Conservation (phyloP, 2,329 filamentous ascomycete genomes). For the Penicillium sp. region DNA sequence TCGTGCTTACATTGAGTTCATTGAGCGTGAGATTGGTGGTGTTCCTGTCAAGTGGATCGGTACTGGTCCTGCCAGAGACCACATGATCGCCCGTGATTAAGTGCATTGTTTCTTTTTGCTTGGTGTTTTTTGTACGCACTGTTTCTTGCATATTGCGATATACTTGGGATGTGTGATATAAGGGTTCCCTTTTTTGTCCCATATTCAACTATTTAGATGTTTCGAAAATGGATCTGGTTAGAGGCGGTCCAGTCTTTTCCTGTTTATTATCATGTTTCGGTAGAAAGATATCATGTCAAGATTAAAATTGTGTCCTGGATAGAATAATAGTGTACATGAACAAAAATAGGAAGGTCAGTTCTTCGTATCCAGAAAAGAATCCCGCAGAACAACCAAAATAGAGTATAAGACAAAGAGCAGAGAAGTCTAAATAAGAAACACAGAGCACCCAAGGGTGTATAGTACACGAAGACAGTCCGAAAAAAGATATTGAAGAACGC, state of each 20-base stretch:
- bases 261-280: background rate
- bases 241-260: background rate
- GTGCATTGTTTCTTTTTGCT: constrained; percentile 9
- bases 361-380: constrained; percentile 7
- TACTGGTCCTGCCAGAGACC: constrained; percentile 59
- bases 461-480: constrained; percentile 14
- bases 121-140: constrained; percentile 4
- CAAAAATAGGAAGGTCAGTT: constrained; percentile 3
- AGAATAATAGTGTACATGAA: constrained; percentile 7
- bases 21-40: constrained; percentile 55
- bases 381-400: constrained; percentile 7
- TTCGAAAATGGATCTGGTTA: constrained; percentile 13
- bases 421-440: constrained; percentile 19
- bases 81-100: constrained; percentile 56
- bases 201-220: constrained; percentile 16
- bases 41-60: constrained; percentile 63
- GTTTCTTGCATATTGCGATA: constrained; percentile 13
- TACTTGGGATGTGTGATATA: constrained; percentile 20
- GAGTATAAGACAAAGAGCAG: constrained; percentile 19
- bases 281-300: background rate
- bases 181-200: constrained; percentile 11
- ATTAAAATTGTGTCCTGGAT: constrained; percentile 7
- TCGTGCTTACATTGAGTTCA: constrained; percentile 59
- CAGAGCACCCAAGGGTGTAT: constrained; percentile 14
- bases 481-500: constrained; percentile 22